Evolutionary conservation across 768 basidiomycete species (phyloP).

Genomic region (Mrakia blollopis): DNA sequence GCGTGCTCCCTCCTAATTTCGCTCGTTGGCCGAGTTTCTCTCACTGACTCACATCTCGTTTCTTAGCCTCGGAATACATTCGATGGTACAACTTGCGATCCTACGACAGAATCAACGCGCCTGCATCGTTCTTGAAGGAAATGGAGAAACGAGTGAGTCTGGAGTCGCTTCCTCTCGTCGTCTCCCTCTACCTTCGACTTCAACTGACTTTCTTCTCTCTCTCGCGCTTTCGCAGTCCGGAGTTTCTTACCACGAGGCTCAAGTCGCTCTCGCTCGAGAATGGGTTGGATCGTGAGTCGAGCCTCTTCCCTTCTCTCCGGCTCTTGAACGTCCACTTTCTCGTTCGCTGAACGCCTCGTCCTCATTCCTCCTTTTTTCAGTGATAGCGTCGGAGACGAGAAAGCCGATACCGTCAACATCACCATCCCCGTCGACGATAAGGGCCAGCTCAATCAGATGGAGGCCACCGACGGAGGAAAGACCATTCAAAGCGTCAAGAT

Average conservation of each 20-base stretch:
- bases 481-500: conserved; percentile 42
- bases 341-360: no score
- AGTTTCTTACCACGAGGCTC: conserved; percentile 76
- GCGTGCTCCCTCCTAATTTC: background rate
- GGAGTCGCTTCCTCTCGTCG: background rate
- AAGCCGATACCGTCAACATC: conserved; percentile 25
- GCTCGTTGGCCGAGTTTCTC: conserved; percentile 27
- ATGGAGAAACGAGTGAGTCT: conserved; percentile 56
- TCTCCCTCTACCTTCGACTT: background rate
- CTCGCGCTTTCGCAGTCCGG: conserved; percentile 50
- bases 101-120: conserved; percentile 48
- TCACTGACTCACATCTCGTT: conserved; percentile 51
- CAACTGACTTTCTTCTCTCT: background rate
- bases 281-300: conserved; percentile 53
- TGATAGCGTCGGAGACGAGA: conserved; percentile 23
- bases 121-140: conserved; percentile 56
- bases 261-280: conserved; percentile 53
- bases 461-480: conserved; percentile 18
- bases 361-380: no score
- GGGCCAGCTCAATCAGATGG: conserved; percentile 29
- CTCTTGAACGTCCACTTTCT: no score
- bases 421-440: conserved; percentile 28
- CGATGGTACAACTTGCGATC: conserved; percentile 86
- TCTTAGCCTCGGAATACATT: conserved; percentile 64
- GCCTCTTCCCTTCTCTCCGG: no score